phyloP scores from a whole-genome alignment of 768 basidiomycete genomes.

The Tulasnella sp. region DNA sequence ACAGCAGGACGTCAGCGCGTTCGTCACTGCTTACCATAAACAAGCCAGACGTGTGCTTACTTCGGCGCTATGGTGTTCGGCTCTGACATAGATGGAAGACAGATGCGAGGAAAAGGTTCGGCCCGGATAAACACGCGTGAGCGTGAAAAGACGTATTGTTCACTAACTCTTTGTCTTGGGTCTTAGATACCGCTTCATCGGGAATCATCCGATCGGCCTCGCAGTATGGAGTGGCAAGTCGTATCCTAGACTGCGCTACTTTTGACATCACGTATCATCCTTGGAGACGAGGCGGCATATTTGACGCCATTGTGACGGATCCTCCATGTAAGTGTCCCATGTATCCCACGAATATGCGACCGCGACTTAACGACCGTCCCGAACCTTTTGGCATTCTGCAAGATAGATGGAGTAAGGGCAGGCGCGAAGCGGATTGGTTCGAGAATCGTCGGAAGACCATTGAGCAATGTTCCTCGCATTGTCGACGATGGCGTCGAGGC shows the following conservation, averaged over 20 bases:
- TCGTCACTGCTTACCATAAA: neutral
- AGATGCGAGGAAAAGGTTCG: conserved; percentile 87
- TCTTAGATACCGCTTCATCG: conserved; percentile 31
- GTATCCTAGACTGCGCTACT: conserved; percentile 74
- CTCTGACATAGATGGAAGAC: conserved; percentile 93
- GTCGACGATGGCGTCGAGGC: conserved; percentile 25
- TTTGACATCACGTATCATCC: conserved; percentile 90
- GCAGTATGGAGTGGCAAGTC: conserved; percentile 67
- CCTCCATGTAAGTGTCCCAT: conserved; percentile 62
- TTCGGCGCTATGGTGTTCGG: conserved; percentile 84
- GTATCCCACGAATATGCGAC: neutral
- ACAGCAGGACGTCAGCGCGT: neutral
- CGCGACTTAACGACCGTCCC: neutral
- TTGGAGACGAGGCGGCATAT: conserved; percentile 77
- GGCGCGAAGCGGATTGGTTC: conserved; percentile 59
- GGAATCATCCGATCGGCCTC: conserved; percentile 71
- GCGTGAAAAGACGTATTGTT: neutral
- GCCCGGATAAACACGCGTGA: neutral
- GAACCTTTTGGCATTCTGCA: neutral
- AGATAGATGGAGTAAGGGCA: conserved; percentile 75
- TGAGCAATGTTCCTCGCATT: conserved; percentile 22
- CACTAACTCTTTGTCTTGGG: conserved; percentile 19
- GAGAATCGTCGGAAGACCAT: conserved; percentile 15
- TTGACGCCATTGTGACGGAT: conserved; percentile 92
- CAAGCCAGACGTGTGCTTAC: conserved; percentile 62